Evolutionary conservation across 805 yeast genomes (phyloP), one percentile per base, ranked within the genome.

Genomic region (Candida vaughaniae): DNA sequence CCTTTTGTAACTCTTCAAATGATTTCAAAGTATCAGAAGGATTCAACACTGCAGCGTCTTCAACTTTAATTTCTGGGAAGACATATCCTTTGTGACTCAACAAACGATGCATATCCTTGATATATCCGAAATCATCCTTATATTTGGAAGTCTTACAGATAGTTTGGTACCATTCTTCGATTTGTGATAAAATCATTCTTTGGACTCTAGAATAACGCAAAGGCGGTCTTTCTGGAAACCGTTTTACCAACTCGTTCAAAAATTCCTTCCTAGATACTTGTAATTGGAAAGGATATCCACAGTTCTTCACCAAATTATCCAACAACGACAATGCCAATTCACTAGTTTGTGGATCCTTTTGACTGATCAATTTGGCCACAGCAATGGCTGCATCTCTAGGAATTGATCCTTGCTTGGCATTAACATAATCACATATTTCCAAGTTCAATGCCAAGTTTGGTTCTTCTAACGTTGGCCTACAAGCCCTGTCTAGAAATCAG

Each of bases 131-230:
- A 58, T 93, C 99, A 29, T 89, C 95, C 57, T 86, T 87, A 62
- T 93, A 86, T 54, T 87, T 75, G 18, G 95, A 80, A 36, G 93
- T 88, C 52, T 82, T 80, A 62, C 97, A 91, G 38, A 93, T 80
- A 1, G 98, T 91, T 59, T 87, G 95, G 58, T 86, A 81, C 99
- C 99, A 93, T 61, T 93, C 98, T 62, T 91, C 96, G 53, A 93
- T 84, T 39, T 90, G 87, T 41, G 93, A 90, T 53, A 93, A 71
- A 45, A 91, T 80, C 50, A 89, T 71, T 56, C 88, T 72, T 58
- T 93, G 98, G 17, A 87, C 82, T 46, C 89, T 75, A 14, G 91
- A 72, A 62, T 85, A 88, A 25, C 90, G 77, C 43, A 82, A 64
- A 3, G 97, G 96, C 1, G 99, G 98, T 53, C 87, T 78, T 56